Evolutionary conservation across 495 filamentous ascomycete genomes (phyloP).

Genomic region (Daldinia decipiens): DNA sequence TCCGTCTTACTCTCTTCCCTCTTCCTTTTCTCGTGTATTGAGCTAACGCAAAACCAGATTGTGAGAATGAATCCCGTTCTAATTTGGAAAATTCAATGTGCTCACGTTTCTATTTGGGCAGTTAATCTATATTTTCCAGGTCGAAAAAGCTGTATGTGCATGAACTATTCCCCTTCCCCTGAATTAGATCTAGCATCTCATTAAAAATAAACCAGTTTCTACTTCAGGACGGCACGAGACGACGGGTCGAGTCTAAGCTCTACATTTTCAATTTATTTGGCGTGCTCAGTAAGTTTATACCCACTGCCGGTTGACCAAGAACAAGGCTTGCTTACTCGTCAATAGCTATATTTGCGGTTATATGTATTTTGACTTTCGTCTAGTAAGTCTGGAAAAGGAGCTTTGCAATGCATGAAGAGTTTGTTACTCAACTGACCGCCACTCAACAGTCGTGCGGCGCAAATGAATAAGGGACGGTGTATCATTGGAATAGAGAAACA

Average conservation of each 20-base stretch:
- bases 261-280: slow-evolving; percentile 65
- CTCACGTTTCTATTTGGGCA: slow-evolving; percentile 33
- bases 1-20: slow-evolving; percentile 27
- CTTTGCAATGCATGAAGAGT: neutral
- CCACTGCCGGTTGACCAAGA: neutral
- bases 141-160: slow-evolving; percentile 62
- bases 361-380: slow-evolving; percentile 61
- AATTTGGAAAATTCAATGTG: neutral
- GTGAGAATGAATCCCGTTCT: slow-evolving; percentile 39
- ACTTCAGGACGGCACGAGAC: slow-evolving; percentile 55
- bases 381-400: slow-evolving; percentile 52
- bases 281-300: slow-evolving; percentile 55
- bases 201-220: slow-evolving; percentile 53
- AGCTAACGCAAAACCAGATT: slow-evolving; percentile 44
- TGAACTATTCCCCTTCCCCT: neutral
- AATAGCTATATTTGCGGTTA: slow-evolving; percentile 57
- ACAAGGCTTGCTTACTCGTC: slow-evolving; percentile 25
- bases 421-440: slow-evolving; percentile 10
- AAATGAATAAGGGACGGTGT: slow-evolving; percentile 58
- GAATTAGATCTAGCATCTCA: slow-evolving; percentile 10
- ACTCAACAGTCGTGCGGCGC: slow-evolving; percentile 55
- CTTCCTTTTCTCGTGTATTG: neutral
- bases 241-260: slow-evolving; percentile 58
- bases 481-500: slow-evolving; percentile 63
- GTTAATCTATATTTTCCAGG: slow-evolving; percentile 64